Conservation (phyloP, 1,284 basidiomycete genomes). For the Fomitopsis betulina region DNA sequence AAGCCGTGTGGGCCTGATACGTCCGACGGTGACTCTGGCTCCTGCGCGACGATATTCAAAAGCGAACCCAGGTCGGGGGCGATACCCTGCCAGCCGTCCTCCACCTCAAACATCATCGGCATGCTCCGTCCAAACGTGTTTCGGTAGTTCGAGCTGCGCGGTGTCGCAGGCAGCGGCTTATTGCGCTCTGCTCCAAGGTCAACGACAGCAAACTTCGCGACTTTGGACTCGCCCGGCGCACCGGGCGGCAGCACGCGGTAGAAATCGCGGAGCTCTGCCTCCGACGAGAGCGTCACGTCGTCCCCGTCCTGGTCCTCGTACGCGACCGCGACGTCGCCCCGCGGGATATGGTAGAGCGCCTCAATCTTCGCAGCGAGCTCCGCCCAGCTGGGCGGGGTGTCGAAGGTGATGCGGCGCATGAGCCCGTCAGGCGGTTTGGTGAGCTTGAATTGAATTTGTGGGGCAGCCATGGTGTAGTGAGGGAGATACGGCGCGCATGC, state of each 20-base stretch:
- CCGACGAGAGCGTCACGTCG: conserved; percentile 66
- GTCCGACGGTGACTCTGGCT: conserved; percentile 12
- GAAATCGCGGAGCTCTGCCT: conserved; percentile 63
- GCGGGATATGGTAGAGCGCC: conserved; percentile 50
- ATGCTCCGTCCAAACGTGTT: conserved; percentile 45
- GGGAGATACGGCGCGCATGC: conserved; percentile 7
- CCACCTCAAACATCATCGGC: conserved; percentile 47
- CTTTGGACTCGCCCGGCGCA: conserved; percentile 10
- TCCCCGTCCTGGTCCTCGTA: conserved; percentile 69
- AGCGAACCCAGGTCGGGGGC: conserved; percentile 25
- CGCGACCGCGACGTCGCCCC: conserved; percentile 54
- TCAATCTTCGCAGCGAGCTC: conserved; percentile 52
- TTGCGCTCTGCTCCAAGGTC: conserved; percentile 41
- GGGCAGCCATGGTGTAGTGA: conserved; percentile 22
- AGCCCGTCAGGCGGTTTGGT: conserved; percentile 25
- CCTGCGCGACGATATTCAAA: conserved; percentile 6
- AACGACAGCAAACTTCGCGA: conserved; percentile 57
- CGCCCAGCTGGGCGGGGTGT: conserved; percentile 46
- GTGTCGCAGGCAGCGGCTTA: conserved; percentile 35
- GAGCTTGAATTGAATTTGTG: conserved; percentile 26
- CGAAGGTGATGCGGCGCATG: conserved; percentile 58
- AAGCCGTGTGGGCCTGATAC: conserved; percentile 51
- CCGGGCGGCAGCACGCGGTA: conserved; percentile 31
- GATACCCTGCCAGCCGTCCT: conserved; percentile 63
- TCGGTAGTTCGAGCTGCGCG: conserved; percentile 33